These are phyloP conservation scores for Hypoxylon rubiginosum DNA, from an alignment of 2,329 filamentous ascomycete genomes.

Conservation along the genomic window DNA sequence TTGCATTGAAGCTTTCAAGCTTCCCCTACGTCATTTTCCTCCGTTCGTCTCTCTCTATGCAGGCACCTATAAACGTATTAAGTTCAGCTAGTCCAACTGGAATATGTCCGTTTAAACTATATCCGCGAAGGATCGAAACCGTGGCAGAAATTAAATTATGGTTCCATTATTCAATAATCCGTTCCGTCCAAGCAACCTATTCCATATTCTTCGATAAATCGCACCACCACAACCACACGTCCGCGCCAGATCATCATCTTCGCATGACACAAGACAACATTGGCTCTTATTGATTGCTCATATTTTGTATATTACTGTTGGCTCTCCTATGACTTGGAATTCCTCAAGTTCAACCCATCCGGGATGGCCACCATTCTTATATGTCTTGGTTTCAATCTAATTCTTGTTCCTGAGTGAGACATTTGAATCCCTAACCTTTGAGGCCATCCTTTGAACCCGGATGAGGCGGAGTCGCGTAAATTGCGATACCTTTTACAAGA, in stretches of 20 bases:
- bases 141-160: background rate
- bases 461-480: slow-evolving; percentile 34
- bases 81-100: background rate
- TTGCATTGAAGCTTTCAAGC: slow-evolving; percentile 17
- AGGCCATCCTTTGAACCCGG: slow-evolving; percentile 29
- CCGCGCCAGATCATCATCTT: background rate
- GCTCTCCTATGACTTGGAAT: background rate
- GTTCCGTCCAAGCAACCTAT: background rate
- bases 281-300: background rate
- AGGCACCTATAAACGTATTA: slow-evolving; percentile 5
- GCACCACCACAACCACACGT: background rate
- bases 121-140: background rate
- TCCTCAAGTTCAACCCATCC: background rate
- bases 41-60: slow-evolving; percentile 11
- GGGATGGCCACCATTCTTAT: slow-evolving; percentile 27
- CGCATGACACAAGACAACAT: background rate
- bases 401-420: slow-evolving; percentile 25
- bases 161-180: background rate
- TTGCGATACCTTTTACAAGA: slow-evolving; percentile 4
- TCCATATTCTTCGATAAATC: background rate
- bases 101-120: background rate
- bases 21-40: slow-evolving; percentile 29
- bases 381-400: slow-evolving; percentile 13
- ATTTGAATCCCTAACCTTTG: slow-evolving; percentile 10
- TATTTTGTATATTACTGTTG: background rate